A percentile compares a stretch with the other conserved stretches of the same genome.
phyloP scores from a whole-genome alignment of 2,329 filamentous ascomycete species.

The Fonsecaea multimorphosa region DNA sequence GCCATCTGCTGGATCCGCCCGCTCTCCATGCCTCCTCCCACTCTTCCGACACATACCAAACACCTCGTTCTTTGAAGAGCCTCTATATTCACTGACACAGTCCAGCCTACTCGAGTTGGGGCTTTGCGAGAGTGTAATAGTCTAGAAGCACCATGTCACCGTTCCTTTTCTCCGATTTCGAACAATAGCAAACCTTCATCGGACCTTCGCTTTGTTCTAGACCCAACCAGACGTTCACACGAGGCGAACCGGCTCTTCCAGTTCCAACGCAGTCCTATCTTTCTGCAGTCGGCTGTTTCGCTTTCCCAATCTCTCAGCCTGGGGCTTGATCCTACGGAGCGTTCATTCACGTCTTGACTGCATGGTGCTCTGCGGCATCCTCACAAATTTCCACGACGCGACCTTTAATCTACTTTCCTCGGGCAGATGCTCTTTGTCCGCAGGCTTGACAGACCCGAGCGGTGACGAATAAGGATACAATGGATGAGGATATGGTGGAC shows the following conservation, averaged over 20 bases:
- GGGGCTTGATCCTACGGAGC: not conserved
- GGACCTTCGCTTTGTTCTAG: not conserved
- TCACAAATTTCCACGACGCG: conserved; percentile 19
- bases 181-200: not conserved
- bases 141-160: not conserved
- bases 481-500: conserved; percentile 31
- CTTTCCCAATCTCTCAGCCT: not conserved
- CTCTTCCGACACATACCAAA: conserved; percentile 6
- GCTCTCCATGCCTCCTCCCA: conserved; percentile 1
- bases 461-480: conserved; percentile 8
- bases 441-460: conserved; percentile 9
- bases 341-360: not conserved
- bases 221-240: not conserved
- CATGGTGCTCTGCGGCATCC: not conserved
- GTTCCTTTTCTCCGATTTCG: not conserved
- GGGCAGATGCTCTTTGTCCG: conserved; percentile 20
- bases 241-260: not conserved
- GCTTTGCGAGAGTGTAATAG: not conserved
- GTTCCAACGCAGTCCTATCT: not conserved
- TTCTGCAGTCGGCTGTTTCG: not conserved
- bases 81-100: not conserved
- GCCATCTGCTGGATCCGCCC: conserved; percentile 3
- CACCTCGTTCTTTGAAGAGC: not conserved
- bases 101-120: not conserved
- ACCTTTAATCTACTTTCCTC: not conserved